A percentile compares a stretch with the other conserved stretches of the same genome.
Conservation (phyloP, 1,284 basidiomycete species). For the Coniferiporia weirii region DNA sequence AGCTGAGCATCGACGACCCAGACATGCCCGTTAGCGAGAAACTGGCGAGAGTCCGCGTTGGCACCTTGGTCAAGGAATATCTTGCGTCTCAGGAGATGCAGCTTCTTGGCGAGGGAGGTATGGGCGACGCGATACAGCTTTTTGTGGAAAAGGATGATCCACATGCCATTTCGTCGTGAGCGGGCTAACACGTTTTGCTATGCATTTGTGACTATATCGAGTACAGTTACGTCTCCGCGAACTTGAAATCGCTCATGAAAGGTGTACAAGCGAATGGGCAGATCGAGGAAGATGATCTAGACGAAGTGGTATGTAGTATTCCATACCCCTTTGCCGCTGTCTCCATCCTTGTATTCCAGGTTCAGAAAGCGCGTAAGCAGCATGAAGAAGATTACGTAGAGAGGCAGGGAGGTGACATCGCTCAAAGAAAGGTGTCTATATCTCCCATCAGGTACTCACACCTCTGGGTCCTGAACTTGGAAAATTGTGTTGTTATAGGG, state of each 20-base stretch:
- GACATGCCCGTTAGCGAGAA: conserved; percentile 61
- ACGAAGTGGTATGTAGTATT: conserved; percentile 55
- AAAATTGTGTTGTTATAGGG: conserved; percentile 29
- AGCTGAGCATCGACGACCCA: conserved; percentile 72
- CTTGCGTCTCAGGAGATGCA: conserved; percentile 86
- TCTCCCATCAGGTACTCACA: conserved; percentile 8
- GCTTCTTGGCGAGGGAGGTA: conserved; percentile 77
- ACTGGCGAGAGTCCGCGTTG: conserved; percentile 63
- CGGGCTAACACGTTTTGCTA: conserved; percentile 20
- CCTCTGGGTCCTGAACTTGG: conserved; percentile 21
- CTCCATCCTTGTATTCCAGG: conserved; percentile 32
- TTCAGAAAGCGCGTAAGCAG: conserved; percentile 60
- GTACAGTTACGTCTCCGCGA: conserved; percentile 62
- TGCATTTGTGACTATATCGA: neutral
- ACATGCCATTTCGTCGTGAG: conserved; percentile 83
- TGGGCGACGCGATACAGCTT: conserved; percentile 87
- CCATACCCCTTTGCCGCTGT: neutral
- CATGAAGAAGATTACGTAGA: conserved; percentile 59
- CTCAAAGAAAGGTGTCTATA: conserved; percentile 37
- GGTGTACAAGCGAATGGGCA: conserved; percentile 58
- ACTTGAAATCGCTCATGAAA: conserved; percentile 60
- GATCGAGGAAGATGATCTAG: conserved; percentile 69
- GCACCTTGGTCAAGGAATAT: conserved; percentile 83
- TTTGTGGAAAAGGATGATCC: conserved; percentile 95
- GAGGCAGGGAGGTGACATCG: conserved; percentile 30